Evolutionary conservation across 768 basidiomycete species (phyloP).

Genomic region (Boletales sp.): DNA sequence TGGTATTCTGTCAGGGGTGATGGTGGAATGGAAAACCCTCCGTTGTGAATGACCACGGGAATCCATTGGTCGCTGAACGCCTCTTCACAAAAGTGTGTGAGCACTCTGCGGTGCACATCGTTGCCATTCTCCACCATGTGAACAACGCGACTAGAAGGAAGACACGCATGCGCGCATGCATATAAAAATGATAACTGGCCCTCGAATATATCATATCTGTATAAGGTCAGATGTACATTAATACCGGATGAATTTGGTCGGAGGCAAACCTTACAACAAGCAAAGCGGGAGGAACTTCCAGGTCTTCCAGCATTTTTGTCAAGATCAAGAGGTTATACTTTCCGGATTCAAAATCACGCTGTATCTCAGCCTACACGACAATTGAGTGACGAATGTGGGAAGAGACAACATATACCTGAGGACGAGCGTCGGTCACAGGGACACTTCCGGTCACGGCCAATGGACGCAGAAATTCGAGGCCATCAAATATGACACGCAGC

Average conservation of each 20-base stretch:
- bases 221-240: slow-evolving; percentile 8
- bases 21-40: slow-evolving; percentile 42
- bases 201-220: slow-evolving; percentile 45
- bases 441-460: slow-evolving; percentile 42
- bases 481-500: slow-evolving; percentile 50
- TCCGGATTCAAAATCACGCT: slow-evolving; percentile 49
- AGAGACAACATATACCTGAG: slow-evolving; percentile 28
- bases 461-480: slow-evolving; percentile 53
- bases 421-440: slow-evolving; percentile 27
- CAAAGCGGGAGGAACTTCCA: slow-evolving; percentile 54
- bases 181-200: slow-evolving; percentile 60
- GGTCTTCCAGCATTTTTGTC: slow-evolving; percentile 56
- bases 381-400: slow-evolving; percentile 3
- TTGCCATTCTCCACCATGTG: slow-evolving; percentile 63
- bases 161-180: slow-evolving; percentile 45
- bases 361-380: slow-evolving; percentile 41
- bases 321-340: slow-evolving; percentile 62
- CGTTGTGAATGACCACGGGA: slow-evolving; percentile 36
- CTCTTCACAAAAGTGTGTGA: slow-evolving; percentile 42
- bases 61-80: slow-evolving; percentile 50
- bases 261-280: slow-evolving; percentile 57
- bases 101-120: slow-evolving; percentile 48
- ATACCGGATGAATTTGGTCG: not conserved
- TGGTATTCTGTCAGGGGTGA: slow-evolving; percentile 36
- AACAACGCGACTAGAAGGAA: slow-evolving; percentile 50